Evolutionary conservation across 2,329 filamentous ascomycete species (phyloP).

Genomic region (Zalaria obscura): DNA sequence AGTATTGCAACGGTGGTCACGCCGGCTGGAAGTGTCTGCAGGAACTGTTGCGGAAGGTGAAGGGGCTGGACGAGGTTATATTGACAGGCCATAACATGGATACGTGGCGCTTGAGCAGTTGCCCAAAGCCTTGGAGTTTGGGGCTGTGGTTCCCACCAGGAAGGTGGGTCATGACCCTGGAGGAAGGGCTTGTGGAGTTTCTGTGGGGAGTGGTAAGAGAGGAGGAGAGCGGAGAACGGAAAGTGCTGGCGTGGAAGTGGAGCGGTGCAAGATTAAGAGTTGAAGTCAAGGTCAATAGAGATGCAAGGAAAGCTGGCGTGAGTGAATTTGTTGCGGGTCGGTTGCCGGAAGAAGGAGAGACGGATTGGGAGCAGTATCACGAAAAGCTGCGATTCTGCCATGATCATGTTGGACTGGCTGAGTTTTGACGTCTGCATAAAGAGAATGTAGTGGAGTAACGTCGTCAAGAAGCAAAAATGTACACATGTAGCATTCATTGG

Average conservation of each 20-base stretch:
- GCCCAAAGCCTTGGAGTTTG: constrained; percentile 4
- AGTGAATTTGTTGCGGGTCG: not conserved
- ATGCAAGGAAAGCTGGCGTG: not conserved
- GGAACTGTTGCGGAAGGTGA: not conserved
- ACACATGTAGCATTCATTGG: not conserved
- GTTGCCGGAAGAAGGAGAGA: not conserved
- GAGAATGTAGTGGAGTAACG: no score
- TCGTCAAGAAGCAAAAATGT: not conserved
- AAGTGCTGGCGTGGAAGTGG: constrained; percentile 1
- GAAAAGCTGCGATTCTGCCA: not conserved
- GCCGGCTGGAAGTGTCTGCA: constrained; percentile 5
- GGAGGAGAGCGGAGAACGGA: not conserved
- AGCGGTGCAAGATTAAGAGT: not conserved
- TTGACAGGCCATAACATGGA: constrained; percentile 3
- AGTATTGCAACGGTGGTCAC: not conserved
- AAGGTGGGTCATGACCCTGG: constrained; percentile 1
- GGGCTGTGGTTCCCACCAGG: constrained; percentile 4
- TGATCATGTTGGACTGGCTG: not conserved
- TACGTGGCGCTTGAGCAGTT: not conserved
- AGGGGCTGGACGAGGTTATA: constrained; percentile 2
- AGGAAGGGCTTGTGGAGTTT: constrained; percentile 2
- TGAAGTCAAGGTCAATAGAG: not conserved
- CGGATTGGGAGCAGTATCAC: not conserved
- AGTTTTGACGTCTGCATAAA: not conserved
- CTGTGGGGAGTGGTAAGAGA: not conserved